Base-by-base conservation (phyloP, 148 eudicot species). In the Chenopodium quinoa region DNA sequence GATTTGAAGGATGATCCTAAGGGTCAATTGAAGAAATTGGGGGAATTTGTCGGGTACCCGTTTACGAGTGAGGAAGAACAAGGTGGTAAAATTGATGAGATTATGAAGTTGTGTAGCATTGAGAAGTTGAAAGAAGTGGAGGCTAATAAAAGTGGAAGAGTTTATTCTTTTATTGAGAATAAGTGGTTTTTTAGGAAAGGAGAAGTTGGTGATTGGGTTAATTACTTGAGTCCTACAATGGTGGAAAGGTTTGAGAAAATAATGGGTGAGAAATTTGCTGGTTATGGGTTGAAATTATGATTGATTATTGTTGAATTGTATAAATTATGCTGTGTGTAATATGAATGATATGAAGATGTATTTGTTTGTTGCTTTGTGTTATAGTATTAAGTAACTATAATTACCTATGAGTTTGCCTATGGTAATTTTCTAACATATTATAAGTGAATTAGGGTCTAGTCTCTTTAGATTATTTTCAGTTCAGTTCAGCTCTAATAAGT, bases 101-200 rank as follows among this genome's bases (percentile, higher is more conserved):
- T 84, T 17, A 60, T 71, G n/a, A 58, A 70, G 40, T 70, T 86
- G 83, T 86, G 88, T 75, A 75, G 84, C 12, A 65, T 86, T 70
- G 83, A 81, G 31, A 84, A 29, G 76, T 69, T 86, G 78, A 86
- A 84, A 9, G 66, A 84, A 23, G 75, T 83, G 25, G 88, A 86
- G 78, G 87, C 75, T 31, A 85, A 82, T 52, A 77, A 82, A 52
- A 84, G 17, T 66, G 87, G 87, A 12, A 77, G 86, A 31, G 82
- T 86, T 2, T 84, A 86, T 52, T 63, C 81, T 13, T 72, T 80
- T 40, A 81, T 86, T 79, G 88, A 84, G 75, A 89, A 90, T 64
- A 88, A 83, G 66, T 68, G 78, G 80, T 86, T 89, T 82, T 90
- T 89, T 37, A 77, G 90, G 79, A 82, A 86, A 80, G 92, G 90